These are phyloP conservation scores for Silene noctiflora DNA, from an alignment of 179 eudicot genomes.

Conservation along the genomic window DNA sequence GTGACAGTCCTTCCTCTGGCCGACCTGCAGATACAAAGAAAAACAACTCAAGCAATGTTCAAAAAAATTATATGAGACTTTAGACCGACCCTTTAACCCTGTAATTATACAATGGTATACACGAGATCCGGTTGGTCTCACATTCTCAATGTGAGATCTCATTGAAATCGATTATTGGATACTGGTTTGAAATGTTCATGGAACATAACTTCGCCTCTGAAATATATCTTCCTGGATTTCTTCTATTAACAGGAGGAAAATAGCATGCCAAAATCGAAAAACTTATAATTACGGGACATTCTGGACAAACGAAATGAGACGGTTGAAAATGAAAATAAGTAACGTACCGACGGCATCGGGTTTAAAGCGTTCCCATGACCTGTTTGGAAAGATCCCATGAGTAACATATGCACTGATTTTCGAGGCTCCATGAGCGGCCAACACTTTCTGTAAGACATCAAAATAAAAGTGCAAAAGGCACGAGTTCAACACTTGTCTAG, in stretches of 20 bases:
- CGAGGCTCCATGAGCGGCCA: constrained; percentile 94
- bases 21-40: constrained; percentile 36
- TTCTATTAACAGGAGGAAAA: no score
- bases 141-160: no score
- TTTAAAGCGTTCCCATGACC: constrained; percentile 80
- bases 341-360: constrained; percentile 66
- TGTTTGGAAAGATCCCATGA: constrained; percentile 93
- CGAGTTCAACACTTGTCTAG: no score
- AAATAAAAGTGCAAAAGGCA: background rate
- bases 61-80: background rate
- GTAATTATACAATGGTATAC: no score
- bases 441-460: constrained; percentile 55
- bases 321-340: background rate
- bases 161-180: no score
- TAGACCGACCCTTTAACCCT: background rate
- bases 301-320: background rate
- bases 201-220: no score
- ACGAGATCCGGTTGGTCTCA: no score
- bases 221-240: no score
- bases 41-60: background rate
- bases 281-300: background rate
- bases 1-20: constrained; percentile 62
- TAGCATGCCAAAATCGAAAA: background rate
- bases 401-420: constrained; percentile 97
- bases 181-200: no score